phyloP scores from a whole-genome alignment of 768 basidiomycete species.

The Lactifluus pinguis region DNA sequence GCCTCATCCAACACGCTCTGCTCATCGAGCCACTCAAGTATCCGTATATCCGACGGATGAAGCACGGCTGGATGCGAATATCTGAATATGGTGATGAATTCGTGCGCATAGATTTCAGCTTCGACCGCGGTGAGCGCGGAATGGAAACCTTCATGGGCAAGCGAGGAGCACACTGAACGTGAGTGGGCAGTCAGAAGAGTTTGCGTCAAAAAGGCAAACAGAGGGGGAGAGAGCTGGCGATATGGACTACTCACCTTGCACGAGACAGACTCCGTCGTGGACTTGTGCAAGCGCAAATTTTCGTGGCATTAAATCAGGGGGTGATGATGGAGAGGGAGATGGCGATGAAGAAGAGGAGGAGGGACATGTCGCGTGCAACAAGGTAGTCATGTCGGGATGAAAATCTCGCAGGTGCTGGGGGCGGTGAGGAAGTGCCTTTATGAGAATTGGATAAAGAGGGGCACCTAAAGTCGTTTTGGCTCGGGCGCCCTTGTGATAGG shows the following conservation, averaged over 20 bases:
- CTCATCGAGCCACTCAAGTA: conserved; percentile 28
- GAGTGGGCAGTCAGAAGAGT: not conserved
- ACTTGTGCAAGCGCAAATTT: conserved; percentile 21
- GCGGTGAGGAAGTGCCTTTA: not conserved
- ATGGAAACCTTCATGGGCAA: conserved; percentile 15
- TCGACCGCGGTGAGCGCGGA: conserved; percentile 27
- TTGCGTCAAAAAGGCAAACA: not conserved
- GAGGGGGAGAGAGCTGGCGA: not conserved
- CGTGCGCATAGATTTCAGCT: conserved; percentile 30
- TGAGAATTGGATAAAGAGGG: not conserved
- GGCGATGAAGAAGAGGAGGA: not conserved
- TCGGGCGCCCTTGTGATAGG: not conserved
- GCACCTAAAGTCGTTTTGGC: not conserved
- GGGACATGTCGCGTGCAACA: conserved; percentile 1
- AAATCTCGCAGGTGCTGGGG: not conserved
- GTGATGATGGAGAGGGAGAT: not conserved
- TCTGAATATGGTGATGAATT: conserved; percentile 33
- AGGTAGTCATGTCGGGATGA: not conserved
- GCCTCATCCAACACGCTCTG: conserved; percentile 26
- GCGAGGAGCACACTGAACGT: conserved; percentile 10
- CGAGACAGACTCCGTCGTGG: conserved; percentile 19
- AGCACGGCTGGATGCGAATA: conserved; percentile 28
- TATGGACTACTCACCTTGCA: conserved; percentile 15
- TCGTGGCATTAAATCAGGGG: not conserved
- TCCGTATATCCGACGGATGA: conserved; percentile 29